Percentiles rank a stretch among this genome's conserved stretches.
These are phyloP conservation scores for Nectriaceae sp. DNA, from an alignment of 2,329 filamentous ascomycete genomes.

Conservation along the genomic window DNA sequence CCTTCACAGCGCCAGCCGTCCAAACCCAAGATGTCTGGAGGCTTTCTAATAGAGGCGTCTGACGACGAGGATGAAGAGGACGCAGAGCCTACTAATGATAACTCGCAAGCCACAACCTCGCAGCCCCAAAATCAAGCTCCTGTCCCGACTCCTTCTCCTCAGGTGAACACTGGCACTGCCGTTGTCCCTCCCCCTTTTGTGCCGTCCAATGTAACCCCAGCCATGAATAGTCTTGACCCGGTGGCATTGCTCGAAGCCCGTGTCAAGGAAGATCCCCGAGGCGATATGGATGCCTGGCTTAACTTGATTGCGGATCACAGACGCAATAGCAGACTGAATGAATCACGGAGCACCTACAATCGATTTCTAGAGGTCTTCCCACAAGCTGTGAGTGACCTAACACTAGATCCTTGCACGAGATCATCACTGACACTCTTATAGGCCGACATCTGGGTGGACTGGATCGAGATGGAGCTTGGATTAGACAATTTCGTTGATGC, in stretches of 20 bases:
- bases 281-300: slow-evolving; percentile 91
- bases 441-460: slow-evolving; percentile 91
- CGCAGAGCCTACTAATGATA: slow-evolving; percentile 28
- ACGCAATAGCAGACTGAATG: slow-evolving; percentile 78
- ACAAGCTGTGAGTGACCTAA: slow-evolving; percentile 70
- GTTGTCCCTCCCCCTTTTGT: slow-evolving; percentile 22
- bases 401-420: background rate
- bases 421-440: slow-evolving; percentile 43
- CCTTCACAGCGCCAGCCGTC: slow-evolving; percentile 31
- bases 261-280: slow-evolving; percentile 88
- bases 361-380: slow-evolving; percentile 89
- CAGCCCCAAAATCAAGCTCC: slow-evolving; percentile 15
- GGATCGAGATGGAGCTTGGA: slow-evolving; percentile 86
- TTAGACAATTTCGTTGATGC: slow-evolving; percentile 79
- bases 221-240: slow-evolving; percentile 59
- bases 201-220: slow-evolving; percentile 36
- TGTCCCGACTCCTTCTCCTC: slow-evolving; percentile 21
- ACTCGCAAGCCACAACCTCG: slow-evolving; percentile 12
- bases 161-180: slow-evolving; percentile 21
- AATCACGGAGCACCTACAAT: slow-evolving; percentile 78
- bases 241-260: slow-evolving; percentile 85
- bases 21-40: slow-evolving; percentile 62
- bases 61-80: slow-evolving; percentile 55
- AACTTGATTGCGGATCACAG: slow-evolving; percentile 83
- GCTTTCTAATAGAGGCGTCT: slow-evolving; percentile 62